Evolutionary conservation across 176 grass and related monocot genomes (phyloP).

Genomic region (Phoenix roebelenii): DNA sequence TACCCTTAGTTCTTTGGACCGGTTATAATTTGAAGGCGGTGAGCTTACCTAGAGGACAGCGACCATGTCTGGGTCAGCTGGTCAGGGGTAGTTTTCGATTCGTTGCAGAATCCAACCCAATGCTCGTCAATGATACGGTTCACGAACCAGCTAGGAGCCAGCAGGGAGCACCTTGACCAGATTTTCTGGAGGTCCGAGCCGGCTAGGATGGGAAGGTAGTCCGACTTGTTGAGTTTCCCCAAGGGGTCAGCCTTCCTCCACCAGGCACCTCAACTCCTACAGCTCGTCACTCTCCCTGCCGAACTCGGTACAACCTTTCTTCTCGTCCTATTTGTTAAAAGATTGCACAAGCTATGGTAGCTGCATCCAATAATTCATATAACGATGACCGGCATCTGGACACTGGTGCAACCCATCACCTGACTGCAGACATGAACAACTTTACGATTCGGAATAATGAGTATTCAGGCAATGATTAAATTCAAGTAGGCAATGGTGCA

Average conservation of each 20-base stretch:
- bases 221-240: conserved; percentile 74
- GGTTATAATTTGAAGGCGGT: too few species aligned
- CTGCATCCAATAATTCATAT: too few species aligned
- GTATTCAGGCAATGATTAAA: too few species aligned
- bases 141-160: conserved; percentile 63
- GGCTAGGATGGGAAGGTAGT: conserved; percentile 66
- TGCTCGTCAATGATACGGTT: conserved; percentile 56
- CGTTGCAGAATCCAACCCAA: conserved; percentile 7
- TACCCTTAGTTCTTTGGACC: too few species aligned
- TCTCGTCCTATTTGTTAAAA: too few species aligned
- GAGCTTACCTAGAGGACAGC: conserved; percentile 72
- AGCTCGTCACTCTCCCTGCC: conserved; percentile 34
- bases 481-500: too few species aligned
- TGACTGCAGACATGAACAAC: too few species aligned
- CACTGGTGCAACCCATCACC: too few species aligned
- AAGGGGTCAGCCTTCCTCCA: conserved; percentile 81
- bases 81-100: conserved; percentile 3
- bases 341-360: conserved; percentile 56
- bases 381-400: too few species aligned
- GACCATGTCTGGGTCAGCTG: conserved; percentile 59
- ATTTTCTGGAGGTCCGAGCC: conserved; percentile 49
- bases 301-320: too few species aligned
- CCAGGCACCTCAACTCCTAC: conserved; percentile 39
- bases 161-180: conserved; percentile 39
- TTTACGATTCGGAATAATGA: too few species aligned